phyloP scores from a whole-genome alignment of 805 yeast genomes.

The Kodamaea laetipori region DNA sequence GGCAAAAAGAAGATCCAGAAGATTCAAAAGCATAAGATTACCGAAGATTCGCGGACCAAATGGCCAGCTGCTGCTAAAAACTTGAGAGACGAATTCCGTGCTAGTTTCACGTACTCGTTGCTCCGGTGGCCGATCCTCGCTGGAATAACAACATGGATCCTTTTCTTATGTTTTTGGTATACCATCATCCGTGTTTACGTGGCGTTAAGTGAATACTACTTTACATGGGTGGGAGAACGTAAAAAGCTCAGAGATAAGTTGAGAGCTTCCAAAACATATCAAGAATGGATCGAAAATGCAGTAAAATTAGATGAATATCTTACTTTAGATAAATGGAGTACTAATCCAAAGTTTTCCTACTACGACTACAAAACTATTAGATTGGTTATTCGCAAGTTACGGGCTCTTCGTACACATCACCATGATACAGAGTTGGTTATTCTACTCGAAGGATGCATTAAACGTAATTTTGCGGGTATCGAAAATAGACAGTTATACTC shows the following conservation, averaged over 20 bases:
- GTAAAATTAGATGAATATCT: constrained; percentile 55
- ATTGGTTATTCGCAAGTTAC: constrained; percentile 48
- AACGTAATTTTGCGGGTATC: constrained; percentile 75
- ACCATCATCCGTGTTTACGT: constrained; percentile 59
- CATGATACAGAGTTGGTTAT: constrained; percentile 51
- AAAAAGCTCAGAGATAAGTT: constrained; percentile 50
- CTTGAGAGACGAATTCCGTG: constrained; percentile 37
- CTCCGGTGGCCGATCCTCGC: constrained; percentile 68
- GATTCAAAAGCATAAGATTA: neutral
- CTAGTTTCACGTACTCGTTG: constrained; percentile 37
- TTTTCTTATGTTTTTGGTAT: constrained; percentile 51
- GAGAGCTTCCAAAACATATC: constrained; percentile 50
- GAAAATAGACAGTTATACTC: constrained; percentile 72
- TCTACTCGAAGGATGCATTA: constrained; percentile 65
- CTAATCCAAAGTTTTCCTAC: constrained; percentile 60
- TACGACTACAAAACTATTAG: constrained; percentile 67
- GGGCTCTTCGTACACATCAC: constrained; percentile 31
- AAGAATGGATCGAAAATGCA: constrained; percentile 67
- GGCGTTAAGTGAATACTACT: constrained; percentile 57
- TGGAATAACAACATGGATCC: constrained; percentile 56
- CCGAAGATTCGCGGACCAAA: too few species aligned
- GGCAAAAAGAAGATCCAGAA: neutral
- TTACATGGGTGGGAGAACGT: constrained; percentile 64
- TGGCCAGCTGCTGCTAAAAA: neutral
- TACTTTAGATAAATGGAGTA: constrained; percentile 65